Evolutionary conservation across 306 rosid species (phyloP).

Genomic region (Pyrus bretschneideri): DNA sequence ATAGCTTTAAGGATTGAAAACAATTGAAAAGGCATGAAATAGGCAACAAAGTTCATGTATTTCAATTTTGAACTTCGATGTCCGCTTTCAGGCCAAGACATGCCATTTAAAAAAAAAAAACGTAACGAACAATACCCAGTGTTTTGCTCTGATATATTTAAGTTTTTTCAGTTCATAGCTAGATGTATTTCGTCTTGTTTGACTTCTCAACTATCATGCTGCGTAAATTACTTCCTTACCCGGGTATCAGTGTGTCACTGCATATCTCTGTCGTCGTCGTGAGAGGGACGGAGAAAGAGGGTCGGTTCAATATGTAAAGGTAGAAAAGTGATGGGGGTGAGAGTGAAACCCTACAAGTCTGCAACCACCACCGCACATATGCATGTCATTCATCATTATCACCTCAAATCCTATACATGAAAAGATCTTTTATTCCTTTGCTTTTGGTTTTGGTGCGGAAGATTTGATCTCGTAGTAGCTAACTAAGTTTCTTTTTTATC

Average conservation of each 20-base stretch:
- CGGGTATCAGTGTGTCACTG: neutral
- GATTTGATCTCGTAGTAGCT: neutral
- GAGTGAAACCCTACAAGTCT: slow-evolving; percentile 5
- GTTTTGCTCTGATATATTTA: neutral
- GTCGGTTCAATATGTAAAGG: slow-evolving; percentile 14
- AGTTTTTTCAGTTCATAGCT: no score
- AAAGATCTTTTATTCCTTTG: neutral
- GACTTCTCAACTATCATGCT: no score
- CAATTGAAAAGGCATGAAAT: no score
- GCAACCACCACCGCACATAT: slow-evolving; percentile 37
- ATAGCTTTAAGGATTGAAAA: no score
- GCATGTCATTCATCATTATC: slow-evolving; percentile 12
- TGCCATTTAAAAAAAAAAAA: no score
- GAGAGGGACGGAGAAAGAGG: slow-evolving; percentile 2
- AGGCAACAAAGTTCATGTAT: neutral
- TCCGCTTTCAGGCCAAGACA: no score
- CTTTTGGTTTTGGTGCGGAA: neutral
- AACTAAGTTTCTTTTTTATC: neutral
- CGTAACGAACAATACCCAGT: neutral
- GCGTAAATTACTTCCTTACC: neutral
- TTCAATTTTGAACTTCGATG: neutral
- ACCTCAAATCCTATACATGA: neutral
- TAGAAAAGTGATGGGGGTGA: slow-evolving; percentile 23
- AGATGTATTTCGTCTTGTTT: no score
- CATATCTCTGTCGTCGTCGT: neutral